phyloP scores from a whole-genome alignment of 768 basidiomycete genomes.

The Boletus insuetus region DNA sequence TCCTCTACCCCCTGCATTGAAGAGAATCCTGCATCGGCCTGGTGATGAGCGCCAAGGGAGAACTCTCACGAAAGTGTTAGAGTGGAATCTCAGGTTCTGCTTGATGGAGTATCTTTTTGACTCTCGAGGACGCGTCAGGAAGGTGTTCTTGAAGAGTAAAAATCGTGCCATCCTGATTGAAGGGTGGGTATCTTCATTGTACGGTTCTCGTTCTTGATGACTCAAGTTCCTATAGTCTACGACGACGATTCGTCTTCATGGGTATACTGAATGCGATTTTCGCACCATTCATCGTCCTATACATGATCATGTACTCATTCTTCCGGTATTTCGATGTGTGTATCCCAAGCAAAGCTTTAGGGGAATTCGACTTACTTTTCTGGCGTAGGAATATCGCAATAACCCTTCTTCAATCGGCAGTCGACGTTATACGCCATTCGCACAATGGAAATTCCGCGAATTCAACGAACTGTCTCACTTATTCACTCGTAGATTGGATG shows the following conservation, averaged over 20 bases:
- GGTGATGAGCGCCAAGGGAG: constrained; percentile 61
- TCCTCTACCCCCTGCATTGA: constrained; percentile 64
- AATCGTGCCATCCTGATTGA: constrained; percentile 76
- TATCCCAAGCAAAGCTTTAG: not conserved
- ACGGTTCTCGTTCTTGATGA: not conserved
- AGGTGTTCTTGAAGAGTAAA: constrained; percentile 85
- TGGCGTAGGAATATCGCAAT: constrained; percentile 90
- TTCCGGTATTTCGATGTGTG: constrained; percentile 98
- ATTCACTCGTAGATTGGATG: constrained; percentile 81
- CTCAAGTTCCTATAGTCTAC: constrained; percentile 49
- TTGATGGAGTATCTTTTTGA: constrained; percentile 96
- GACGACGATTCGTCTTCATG: constrained; percentile 92
- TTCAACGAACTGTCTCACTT: constrained; percentile 98
- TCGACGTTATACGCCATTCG: constrained; percentile 90
- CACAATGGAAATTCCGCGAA: constrained; percentile 98
- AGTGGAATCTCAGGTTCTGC: constrained; percentile 97
- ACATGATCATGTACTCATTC: constrained; percentile 97
- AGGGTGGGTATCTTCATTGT: constrained; percentile 52
- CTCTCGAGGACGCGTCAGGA: constrained; percentile 81
- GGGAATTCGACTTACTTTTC: not conserved
- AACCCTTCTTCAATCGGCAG: constrained; percentile 94
- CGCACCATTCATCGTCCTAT: constrained; percentile 94
- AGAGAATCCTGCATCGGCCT: constrained; percentile 48
- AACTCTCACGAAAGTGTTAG: constrained; percentile 83
- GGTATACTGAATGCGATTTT: constrained; percentile 94